Base-by-base conservation (phyloP, 2,329 filamentous ascomycete species). In the Laburnicola sp. region DNA sequence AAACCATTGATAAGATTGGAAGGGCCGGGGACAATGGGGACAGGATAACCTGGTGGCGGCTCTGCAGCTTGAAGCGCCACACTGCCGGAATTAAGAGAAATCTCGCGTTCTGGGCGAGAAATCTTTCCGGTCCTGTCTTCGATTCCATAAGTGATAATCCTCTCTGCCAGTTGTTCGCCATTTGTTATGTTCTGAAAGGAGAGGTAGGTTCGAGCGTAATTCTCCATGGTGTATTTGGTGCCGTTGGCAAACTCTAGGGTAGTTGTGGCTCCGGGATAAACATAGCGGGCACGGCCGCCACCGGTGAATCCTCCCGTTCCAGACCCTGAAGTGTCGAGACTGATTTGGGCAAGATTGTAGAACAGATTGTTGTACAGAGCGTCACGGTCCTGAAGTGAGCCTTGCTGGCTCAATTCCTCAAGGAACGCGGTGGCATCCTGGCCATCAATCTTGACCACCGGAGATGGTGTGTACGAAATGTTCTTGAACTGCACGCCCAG, bases 381-480 rank as follows among this genome's bases (percentile, higher is more conserved):
- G 66, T 85, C 82, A 2, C 75, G 75, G 53, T 85, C 82, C 57
- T 85, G 82, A 21, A 78, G 74, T 28, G 66, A 69, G 49, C 80
- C 78, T 48, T 71, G 72, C 48, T 76, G 70, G 31, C 77, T 78
- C 57, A 75, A 73, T 2, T 77, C 68, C 27, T 78, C 70, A 3
- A 84, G 68, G 53, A 75, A 81, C 2, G 74, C 73, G 6, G 74
- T 76, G 2, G 76, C 80, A 34, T 82, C 75, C 32, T 75, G 64
- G 7, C 78, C 82, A 58, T 87, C 82, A 58, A 87, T 85, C 51
- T 79, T 59, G 0, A 74, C 72, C 16, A 87, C 72, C 1, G 80
- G 75, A 0, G 80, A 81, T 0, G 82, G 78, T 4, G 69, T 69
- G 56, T 76, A 75, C 39, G 75, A 67, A 36, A 73, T 63, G 54